A percentile compares a stretch with the other conserved stretches of the same genome.
These are phyloP conservation scores for Penicillium brevicompactum DNA, from an alignment of 2,329 filamentous ascomycete species.

Conservation along the genomic window DNA sequence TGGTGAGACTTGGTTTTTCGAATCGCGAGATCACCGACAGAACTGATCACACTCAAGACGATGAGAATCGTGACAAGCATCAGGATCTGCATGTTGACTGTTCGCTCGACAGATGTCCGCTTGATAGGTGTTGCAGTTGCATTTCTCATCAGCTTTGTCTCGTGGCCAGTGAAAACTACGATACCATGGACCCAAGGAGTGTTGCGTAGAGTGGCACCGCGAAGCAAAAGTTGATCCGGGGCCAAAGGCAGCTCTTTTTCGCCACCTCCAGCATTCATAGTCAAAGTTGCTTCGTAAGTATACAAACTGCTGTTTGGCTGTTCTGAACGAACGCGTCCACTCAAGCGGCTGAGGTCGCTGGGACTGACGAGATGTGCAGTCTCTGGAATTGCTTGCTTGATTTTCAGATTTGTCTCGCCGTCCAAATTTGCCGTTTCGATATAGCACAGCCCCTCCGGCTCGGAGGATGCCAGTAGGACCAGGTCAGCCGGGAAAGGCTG, in stretches of 20 bases:
- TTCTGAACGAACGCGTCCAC: slow-evolving; percentile 86
- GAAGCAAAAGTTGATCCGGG: slow-evolving; percentile 88
- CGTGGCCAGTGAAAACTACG: slow-evolving; percentile 95
- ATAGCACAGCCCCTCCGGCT: slow-evolving; percentile 96
- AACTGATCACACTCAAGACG: slow-evolving; percentile 82
- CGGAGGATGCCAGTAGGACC: slow-evolving; percentile 88
- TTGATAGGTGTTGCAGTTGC: slow-evolving; percentile 97
- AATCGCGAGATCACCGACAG: slow-evolving; percentile 84
- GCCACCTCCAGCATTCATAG: slow-evolving; percentile 83
- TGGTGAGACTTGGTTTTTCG: slow-evolving; percentile 64
- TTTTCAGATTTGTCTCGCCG: slow-evolving; percentile 97
- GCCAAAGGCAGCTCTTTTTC: slow-evolving; percentile 90
- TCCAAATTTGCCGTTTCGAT: slow-evolving; percentile 98
- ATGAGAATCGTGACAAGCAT: slow-evolving; percentile 85
- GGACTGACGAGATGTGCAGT: slow-evolving; percentile 85
- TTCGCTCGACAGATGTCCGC: slow-evolving; percentile 89
- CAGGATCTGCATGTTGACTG: slow-evolving; percentile 91
- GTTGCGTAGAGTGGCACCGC: slow-evolving; percentile 91
- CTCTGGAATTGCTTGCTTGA: slow-evolving; percentile 95
- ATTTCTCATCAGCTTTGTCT: slow-evolving; percentile 98
- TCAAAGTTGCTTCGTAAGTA: slow-evolving; percentile 95
- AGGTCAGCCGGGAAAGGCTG: slow-evolving; percentile 93
- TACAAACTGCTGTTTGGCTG: slow-evolving; percentile 98
- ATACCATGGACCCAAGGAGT: slow-evolving; percentile 96
- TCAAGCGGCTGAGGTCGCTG: slow-evolving; percentile 79